These are phyloP conservation scores for Xylaria longipes DNA, from an alignment of 495 filamentous ascomycete species.

Conservation along the genomic window DNA sequence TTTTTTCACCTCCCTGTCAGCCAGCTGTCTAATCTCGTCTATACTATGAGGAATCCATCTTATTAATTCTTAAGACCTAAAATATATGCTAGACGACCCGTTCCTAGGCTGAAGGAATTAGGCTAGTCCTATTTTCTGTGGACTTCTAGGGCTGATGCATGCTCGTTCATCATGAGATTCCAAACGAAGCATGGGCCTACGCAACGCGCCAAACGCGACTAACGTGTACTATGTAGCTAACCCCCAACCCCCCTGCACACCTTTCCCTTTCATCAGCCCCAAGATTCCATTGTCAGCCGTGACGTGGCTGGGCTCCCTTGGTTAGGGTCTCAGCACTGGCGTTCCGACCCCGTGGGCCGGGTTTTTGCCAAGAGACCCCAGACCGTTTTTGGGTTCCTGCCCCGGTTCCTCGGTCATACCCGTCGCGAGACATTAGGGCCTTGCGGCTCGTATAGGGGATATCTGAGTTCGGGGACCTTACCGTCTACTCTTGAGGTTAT, in stretches of 20 bases:
- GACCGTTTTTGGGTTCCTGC: constrained; percentile 4
- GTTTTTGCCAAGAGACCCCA: constrained; percentile 20
- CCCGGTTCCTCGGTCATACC: constrained; percentile 13
- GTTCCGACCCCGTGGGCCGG: constrained; percentile 18
- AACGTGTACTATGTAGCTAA: neutral
- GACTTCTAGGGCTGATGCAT: constrained; percentile 19
- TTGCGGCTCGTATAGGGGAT: neutral
- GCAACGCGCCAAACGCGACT: neutral
- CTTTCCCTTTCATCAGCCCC: neutral
- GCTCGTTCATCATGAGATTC: constrained; percentile 4
- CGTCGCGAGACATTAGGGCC: neutral
- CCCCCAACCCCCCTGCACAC: neutral
- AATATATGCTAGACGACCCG: constrained; percentile 1
- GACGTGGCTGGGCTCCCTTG: constrained; percentile 17
- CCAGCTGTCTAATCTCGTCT: constrained; percentile 5
- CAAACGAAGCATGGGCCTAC: neutral
- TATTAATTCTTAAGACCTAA: neutral
- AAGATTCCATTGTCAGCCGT: constrained; percentile 8
- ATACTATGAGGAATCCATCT: neutral
- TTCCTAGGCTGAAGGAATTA: constrained; percentile 1
- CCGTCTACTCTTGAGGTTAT: neutral
- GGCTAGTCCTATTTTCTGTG: constrained; percentile 6
- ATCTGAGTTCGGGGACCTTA: neutral
- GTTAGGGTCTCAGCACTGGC: neutral
- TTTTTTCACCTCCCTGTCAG: neutral